Evolutionary conservation across 2,329 filamentous ascomycete genomes (phyloP), one percentile per base, ranked within the genome.

Genomic region (Ascomycota sp.): DNA sequence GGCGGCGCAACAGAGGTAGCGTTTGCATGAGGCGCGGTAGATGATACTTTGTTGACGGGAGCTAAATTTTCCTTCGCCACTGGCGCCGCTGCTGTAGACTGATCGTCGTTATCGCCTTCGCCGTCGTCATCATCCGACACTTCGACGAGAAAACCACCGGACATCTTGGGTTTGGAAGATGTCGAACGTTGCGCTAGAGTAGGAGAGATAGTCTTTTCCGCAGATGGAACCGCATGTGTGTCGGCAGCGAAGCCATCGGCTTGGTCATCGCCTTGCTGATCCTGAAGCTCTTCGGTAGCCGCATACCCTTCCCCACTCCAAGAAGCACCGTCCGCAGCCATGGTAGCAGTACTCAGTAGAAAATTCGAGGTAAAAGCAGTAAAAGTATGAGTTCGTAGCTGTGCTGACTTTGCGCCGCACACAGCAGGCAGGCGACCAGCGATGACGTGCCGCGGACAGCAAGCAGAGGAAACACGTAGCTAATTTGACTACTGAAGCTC

Each of bases 91-190:
- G 46, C 40, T 35, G 47, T 44, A 12, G 29, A 15, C 8, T 23
- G 9, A 21, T 46, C 43, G 31, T 40, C 38, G 21, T 28, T 23
- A 11, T 27, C 19, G 4, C 41, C 40, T 20, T 52, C 45, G 4
- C 66, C 65, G 40, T 69, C 45, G 4, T 67, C 65, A 40, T 69
- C 66, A 22, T 67, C 67, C 20, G 65, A 70, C 31, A 63, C 67
- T 45, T 62, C 65, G 41, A 70, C 57, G 44, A 71, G 51, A 50
- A 72, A 72, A 27, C 67, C 67, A 25, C 65, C 66, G 17, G 63
- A 60, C 35, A 60, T 67, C 48, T 68, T 69, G 22, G 63, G 69
- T 49, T 75, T 75, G 34, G 51, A 40, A 4, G 51, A 39, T 4
- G 45, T 23, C 34, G 41, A 39, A 31, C 39, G 43, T 35, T 48